Conservation (phyloP, 805 yeast genomes). For the Yarrowia divulgata region DNA sequence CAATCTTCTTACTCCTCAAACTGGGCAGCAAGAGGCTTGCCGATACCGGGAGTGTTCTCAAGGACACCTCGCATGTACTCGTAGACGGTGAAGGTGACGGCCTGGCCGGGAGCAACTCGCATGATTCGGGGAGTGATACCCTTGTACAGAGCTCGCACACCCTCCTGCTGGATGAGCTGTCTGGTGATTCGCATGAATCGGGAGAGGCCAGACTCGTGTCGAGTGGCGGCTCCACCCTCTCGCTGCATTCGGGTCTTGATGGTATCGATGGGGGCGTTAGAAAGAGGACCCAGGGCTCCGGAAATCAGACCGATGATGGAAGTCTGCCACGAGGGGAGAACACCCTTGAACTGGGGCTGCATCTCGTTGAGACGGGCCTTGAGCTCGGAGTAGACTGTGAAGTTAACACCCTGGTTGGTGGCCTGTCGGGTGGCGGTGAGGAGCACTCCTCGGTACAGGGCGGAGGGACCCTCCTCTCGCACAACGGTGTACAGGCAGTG, state of each 20-base stretch:
- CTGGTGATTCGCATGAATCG: conserved; percentile 82
- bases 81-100: conserved; percentile 96
- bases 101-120: conserved; percentile 99
- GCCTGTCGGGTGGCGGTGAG: conserved; percentile 98
- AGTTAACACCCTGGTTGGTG: conserved; percentile 97
- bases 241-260: conserved; percentile 96
- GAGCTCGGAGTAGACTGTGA: conserved; percentile 89
- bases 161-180: conserved; percentile 87
- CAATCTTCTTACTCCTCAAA: conserved; percentile 34
- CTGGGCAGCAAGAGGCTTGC: conserved; percentile 35
- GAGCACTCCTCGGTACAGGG: conserved; percentile 92
- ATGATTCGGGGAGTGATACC: conserved; percentile 98
- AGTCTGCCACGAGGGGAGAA: conserved; percentile 92
- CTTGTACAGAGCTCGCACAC: conserved; percentile 85
- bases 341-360: conserved; percentile 60
- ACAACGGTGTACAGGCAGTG: conserved; percentile 86
- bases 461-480: conserved; percentile 88
- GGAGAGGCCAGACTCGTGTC: conserved; percentile 66
- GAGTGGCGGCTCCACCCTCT: conserved; percentile 66
- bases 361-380: conserved; percentile 69
- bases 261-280: conserved; percentile 97
- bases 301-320: conserved; percentile 87
- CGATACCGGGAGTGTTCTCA: conserved; percentile 50
- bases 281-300: conserved; percentile 97
- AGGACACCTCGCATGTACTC: conserved; percentile 80